Conservation (phyloP, 257 asterid genomes). For the Voacanga thouarsii region DNA sequence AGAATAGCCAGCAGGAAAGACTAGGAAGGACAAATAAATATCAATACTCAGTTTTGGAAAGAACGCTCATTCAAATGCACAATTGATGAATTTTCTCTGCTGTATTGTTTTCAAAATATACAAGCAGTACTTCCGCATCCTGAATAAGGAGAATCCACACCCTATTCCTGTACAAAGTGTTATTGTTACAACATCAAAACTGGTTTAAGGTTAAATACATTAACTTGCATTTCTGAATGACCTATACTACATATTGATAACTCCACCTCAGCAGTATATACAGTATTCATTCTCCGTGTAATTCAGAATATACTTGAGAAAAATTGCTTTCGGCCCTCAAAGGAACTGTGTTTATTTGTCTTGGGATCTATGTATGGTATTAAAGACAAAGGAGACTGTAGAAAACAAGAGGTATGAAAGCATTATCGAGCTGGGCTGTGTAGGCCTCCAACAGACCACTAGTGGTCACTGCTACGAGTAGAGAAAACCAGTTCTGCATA, state of each 20-base stretch:
- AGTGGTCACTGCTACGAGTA: slow-evolving; percentile 68
- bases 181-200: slow-evolving; percentile 1
- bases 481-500: slow-evolving; percentile 85
- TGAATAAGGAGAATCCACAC: background rate
- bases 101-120: background rate
- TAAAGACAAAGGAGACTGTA: slow-evolving; percentile 86
- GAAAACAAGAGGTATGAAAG: slow-evolving; percentile 95
- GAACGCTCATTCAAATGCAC: background rate
- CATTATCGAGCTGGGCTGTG: slow-evolving; percentile 96
- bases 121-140: background rate
- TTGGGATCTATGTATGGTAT: slow-evolving; percentile 9
- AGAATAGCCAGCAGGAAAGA: background rate
- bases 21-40: background rate
- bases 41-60: background rate
- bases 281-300: slow-evolving; percentile 11
- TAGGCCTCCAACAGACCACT: slow-evolving; percentile 93
- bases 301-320: background rate
- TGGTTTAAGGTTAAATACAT: background rate
- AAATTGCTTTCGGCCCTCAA: slow-evolving; percentile 1
- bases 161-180: slow-evolving; percentile 4
- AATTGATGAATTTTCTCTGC: background rate
- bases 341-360: background rate
- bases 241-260: slow-evolving; percentile 15
- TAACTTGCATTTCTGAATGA: background rate
- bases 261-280: slow-evolving; percentile 32